Evolutionary conservation across 2,329 filamentous ascomycete species (phyloP), one percentile per base, ranked within the genome.

Genomic region (Alternaria panax): DNA sequence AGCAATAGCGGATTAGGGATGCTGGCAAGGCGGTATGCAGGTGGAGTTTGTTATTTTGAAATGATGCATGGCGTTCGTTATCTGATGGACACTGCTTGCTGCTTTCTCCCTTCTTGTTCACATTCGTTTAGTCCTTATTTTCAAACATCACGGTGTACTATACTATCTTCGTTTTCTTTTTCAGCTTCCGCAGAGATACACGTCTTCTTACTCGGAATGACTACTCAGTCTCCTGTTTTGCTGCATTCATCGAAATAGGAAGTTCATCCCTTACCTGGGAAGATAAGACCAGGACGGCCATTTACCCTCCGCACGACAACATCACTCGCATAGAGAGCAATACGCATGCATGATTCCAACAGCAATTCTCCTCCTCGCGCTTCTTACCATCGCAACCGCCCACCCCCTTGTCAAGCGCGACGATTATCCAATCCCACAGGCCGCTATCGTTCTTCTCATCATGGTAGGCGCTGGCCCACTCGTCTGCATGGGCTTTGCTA

Each of bases 401-500:
- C 18, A 48, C 7, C 53, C 46, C n/a, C 48, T 69, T 48, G 12
- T 24, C 14, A 67, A 65, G 27, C 62, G 65, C 51, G 61, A 65
- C 45, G 64, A 52, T 28, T 71, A 65, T 56, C 16, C 38, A 1
- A 46, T 72, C 9, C 67, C 68, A 2, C 55, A 56, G 9, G 14
- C 46, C 18, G 30, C 62, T 53, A 71, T 72, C 36, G 57, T 72
- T 6, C 56, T 72, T 2, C 53, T 71, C 32, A 60, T 71, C 22
- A 64, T 72, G 41, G 22, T 69, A 11, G 65, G 55, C 5, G 58
- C 69, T 4, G 54, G 60, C 1, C 45, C 64, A 34, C 34, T 67
- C 7, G 57, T 67, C 38, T 63, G 63, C 59, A 54, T 61, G 20
- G 68, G 63, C 20, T 72, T 60, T 41, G 69, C 69, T 4, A 34